Evolutionary conservation across 139 green algal genomes (phyloP).

Genomic region (Helicosporidium sp.): DNA sequence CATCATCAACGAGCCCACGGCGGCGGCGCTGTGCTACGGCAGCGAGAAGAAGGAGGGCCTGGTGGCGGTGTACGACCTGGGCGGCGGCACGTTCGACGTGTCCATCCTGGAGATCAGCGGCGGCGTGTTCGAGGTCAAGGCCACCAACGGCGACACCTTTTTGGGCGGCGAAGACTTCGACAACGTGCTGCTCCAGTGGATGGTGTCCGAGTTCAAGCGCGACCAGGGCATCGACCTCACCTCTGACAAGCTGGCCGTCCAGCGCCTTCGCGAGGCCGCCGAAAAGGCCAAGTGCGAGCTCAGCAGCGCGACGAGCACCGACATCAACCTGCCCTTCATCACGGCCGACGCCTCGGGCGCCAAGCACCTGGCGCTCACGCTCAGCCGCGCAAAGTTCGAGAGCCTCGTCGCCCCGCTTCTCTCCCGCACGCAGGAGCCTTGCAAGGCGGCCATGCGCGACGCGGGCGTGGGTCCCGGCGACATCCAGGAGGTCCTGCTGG

Average conservation of each 20-base stretch:
- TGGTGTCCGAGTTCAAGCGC: constrained; percentile 81
- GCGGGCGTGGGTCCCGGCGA: constrained; percentile 77
- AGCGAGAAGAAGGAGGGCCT: constrained; percentile 95
- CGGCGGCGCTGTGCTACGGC: constrained; percentile 92
- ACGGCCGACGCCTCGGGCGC: constrained; percentile 91
- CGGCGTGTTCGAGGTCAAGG: constrained; percentile 97
- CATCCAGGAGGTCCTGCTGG: constrained; percentile 84
- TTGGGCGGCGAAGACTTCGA: constrained; percentile 99
- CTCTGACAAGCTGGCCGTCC: constrained; percentile 76
- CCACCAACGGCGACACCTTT: constrained; percentile 91
- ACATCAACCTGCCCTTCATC: constrained; percentile 97
- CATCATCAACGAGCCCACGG: constrained; percentile 99
- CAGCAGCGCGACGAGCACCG: constrained; percentile 47
- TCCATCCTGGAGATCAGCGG: constrained; percentile 80
- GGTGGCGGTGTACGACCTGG: constrained; percentile 98
- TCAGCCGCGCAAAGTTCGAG: constrained; percentile 82
- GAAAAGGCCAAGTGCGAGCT: constrained; percentile 99
- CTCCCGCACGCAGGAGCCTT: constrained; percentile 61
- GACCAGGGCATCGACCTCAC: constrained; percentile 83
- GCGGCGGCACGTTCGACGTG: constrained; percentile 97
- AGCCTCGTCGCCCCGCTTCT: constrained; percentile 85
- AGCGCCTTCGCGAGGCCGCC: constrained; percentile 84
- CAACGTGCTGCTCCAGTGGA: constrained; percentile 92
- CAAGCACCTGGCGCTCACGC: constrained; percentile 92
- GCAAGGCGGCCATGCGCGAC: constrained; percentile 74